Evolutionary conservation across 495 filamentous ascomycete species (phyloP).

Genomic region (Chaetomium tenue): DNA sequence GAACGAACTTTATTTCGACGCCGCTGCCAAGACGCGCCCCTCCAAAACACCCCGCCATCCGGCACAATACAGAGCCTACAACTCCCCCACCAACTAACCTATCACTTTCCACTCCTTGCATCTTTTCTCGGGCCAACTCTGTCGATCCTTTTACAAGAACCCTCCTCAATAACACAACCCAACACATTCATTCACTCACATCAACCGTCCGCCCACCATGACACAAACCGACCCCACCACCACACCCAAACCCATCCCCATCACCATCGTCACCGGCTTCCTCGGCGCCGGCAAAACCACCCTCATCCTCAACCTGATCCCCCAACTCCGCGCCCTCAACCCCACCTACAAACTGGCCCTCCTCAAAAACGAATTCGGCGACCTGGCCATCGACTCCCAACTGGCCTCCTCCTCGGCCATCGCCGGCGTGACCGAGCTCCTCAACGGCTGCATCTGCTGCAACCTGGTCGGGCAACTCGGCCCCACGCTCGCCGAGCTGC

Average conservation of each 20-base stretch:
- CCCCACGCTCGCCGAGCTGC: slow-evolving; percentile 71
- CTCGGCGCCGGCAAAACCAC: slow-evolving; percentile 94
- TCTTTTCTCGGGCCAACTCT: too few relatives aligned
- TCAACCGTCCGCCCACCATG: not conserved
- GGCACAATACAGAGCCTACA: not conserved
- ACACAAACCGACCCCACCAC: slow-evolving; percentile 8
- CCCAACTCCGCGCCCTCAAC: slow-evolving; percentile 67
- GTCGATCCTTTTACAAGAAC: not conserved
- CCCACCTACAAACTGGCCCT: slow-evolving; percentile 81
- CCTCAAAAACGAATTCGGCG: slow-evolving; percentile 97
- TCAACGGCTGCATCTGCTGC: slow-evolving; percentile 98
- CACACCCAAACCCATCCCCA: slow-evolving; percentile 60
- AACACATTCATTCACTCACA: not conserved
- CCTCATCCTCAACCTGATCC: slow-evolving; percentile 82
- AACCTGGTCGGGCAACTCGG: slow-evolving; percentile 90
- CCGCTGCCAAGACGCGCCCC: slow-evolving; percentile 20
- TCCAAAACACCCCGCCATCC: slow-evolving; percentile 10
- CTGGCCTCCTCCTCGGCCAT: slow-evolving; percentile 78
- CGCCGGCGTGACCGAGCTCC: slow-evolving; percentile 83
- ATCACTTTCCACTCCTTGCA: not conserved
- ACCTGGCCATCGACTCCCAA: slow-evolving; percentile 88
- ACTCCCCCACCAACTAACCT: too few relatives aligned
- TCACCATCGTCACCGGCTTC: slow-evolving; percentile 95
- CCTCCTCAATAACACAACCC: not conserved
- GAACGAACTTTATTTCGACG: slow-evolving; percentile 13